These are phyloP conservation scores for Collybia sp. DNA, from an alignment of 768 basidiomycete species.

Conservation along the genomic window DNA sequence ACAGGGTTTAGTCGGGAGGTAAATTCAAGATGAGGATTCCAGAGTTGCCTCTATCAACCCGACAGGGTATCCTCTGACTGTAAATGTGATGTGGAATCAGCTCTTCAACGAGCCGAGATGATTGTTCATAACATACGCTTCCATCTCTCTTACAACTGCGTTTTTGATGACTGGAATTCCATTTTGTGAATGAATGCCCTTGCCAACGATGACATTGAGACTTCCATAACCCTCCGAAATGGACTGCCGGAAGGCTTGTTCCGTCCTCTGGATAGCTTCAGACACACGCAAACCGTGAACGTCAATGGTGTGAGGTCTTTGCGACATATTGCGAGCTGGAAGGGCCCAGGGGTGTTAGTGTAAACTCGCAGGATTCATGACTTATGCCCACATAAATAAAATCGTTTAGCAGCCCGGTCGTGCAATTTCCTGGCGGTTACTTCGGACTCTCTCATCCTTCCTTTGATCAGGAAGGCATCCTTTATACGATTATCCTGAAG, in stretches of 20 bases:
- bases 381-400: slow-evolving; percentile 18
- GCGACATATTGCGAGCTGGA: slow-evolving; percentile 36
- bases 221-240: slow-evolving; percentile 23
- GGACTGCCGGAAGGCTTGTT: slow-evolving; percentile 35
- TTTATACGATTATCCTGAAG: slow-evolving; percentile 24
- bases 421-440: slow-evolving; percentile 32
- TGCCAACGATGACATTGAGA: slow-evolving; percentile 55
- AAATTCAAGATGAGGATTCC: slow-evolving; percentile 62
- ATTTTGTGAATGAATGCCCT: slow-evolving; percentile 74
- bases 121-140: slow-evolving; percentile 37
- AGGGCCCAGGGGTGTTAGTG: slow-evolving; percentile 4
- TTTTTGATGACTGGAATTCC: slow-evolving; percentile 78
- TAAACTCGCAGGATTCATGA: slow-evolving; percentile 23
- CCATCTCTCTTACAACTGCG: slow-evolving; percentile 72
- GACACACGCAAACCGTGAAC: slow-evolving; percentile 43
- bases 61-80: slow-evolving; percentile 64
- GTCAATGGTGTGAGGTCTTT: slow-evolving; percentile 33
- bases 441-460: slow-evolving; percentile 31
- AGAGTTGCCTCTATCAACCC: slow-evolving; percentile 67
- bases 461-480: slow-evolving; percentile 33
- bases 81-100: slow-evolving; percentile 1
- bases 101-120: background rate
- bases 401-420: slow-evolving; percentile 39
- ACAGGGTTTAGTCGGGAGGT: too few relatives aligned
- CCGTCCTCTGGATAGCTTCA: slow-evolving; percentile 42